A percentile compares a stretch with the other conserved stretches of the same genome.
These are phyloP conservation scores for Biscutella laevigata DNA, from an alignment of 441 rosid species.

Conservation along the genomic window DNA sequence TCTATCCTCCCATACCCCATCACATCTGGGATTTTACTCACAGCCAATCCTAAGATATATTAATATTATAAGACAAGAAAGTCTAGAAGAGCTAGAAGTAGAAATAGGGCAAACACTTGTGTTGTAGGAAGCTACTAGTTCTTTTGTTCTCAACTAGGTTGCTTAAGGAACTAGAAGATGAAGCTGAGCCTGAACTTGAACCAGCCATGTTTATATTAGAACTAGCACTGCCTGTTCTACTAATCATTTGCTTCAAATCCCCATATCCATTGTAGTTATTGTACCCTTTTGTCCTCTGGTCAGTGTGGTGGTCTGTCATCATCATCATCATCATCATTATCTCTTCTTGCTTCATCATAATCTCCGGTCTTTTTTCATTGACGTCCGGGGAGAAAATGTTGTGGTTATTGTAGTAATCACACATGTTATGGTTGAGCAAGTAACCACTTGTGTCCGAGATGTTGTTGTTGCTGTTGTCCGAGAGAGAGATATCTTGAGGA, in stretches of 20 bases:
- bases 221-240: conserved; percentile 29
- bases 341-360: conserved; percentile 20
- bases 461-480: conserved; percentile 15
- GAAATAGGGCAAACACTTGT: conserved; percentile 27
- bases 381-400: conserved; percentile 9
- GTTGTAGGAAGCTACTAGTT: conserved; percentile 21
- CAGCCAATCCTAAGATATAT: conserved; percentile 38
- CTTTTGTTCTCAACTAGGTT: conserved; percentile 31
- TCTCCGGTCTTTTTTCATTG: conserved; percentile 19
- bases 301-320: conserved; percentile 21
- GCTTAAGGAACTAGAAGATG: conserved; percentile 24
- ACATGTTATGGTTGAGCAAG: conserved; percentile 16
- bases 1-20: conserved; percentile 51
- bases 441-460: conserved; percentile 14
- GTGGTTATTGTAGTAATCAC: conserved; percentile 18
- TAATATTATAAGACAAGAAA: conserved; percentile 25
- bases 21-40: conserved; percentile 62
- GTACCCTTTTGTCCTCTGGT: conserved; percentile 24
- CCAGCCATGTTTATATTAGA: conserved; percentile 22
- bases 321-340: conserved; percentile 24
- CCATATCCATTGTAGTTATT: conserved; percentile 23
- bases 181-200: conserved; percentile 17
- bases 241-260: conserved; percentile 34
- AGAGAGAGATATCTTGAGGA: conserved; percentile 10
- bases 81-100: conserved; percentile 25